These are phyloP conservation scores for Ascochyta rabiei DNA, from an alignment of 2,329 filamentous ascomycete species.

Conservation along the genomic window DNA sequence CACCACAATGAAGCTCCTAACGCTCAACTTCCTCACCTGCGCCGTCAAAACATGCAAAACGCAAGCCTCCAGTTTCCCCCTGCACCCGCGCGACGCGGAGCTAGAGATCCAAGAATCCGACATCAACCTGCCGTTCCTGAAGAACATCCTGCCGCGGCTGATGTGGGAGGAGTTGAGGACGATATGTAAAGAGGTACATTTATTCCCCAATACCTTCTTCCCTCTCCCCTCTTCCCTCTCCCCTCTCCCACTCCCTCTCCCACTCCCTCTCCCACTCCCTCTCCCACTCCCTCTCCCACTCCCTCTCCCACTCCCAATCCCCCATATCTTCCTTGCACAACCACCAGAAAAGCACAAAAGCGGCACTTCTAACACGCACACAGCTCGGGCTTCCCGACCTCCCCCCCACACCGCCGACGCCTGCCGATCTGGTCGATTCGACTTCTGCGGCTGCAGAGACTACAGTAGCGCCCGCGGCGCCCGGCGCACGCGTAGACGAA, in stretches of 20 bases:
- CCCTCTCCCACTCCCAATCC: no score
- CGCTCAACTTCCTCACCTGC: slow-evolving; percentile 95
- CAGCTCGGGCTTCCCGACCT: slow-evolving; percentile 81
- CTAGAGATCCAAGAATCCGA: slow-evolving; percentile 84
- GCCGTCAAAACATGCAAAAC: slow-evolving; percentile 94
- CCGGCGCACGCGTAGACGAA: slow-evolving; percentile 56
- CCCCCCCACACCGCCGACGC: slow-evolving; percentile 52
- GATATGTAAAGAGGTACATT: slow-evolving; percentile 76
- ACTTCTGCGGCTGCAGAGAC: slow-evolving; percentile 6
- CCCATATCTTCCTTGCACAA: background rate
- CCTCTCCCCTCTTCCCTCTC: no score
- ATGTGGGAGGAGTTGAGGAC: slow-evolving; percentile 84
- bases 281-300: no score
- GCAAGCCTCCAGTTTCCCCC: slow-evolving; percentile 77
- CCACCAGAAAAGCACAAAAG: no score
- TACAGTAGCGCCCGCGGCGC: slow-evolving; percentile 49
- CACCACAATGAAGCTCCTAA: slow-evolving; percentile 85
- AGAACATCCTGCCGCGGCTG: slow-evolving; percentile 83
- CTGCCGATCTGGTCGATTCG: slow-evolving; percentile 42
- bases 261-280: no score
- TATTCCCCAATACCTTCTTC: background rate
- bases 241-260: no score
- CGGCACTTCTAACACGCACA: background rate
- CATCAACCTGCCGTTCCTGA: slow-evolving; percentile 78
- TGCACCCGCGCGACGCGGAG: slow-evolving; percentile 91